A percentile compares a stretch with the other conserved stretches of the same genome.
phyloP scores from a whole-genome alignment of 1,284 basidiomycete genomes.

The Boletus semigastroideus region DNA sequence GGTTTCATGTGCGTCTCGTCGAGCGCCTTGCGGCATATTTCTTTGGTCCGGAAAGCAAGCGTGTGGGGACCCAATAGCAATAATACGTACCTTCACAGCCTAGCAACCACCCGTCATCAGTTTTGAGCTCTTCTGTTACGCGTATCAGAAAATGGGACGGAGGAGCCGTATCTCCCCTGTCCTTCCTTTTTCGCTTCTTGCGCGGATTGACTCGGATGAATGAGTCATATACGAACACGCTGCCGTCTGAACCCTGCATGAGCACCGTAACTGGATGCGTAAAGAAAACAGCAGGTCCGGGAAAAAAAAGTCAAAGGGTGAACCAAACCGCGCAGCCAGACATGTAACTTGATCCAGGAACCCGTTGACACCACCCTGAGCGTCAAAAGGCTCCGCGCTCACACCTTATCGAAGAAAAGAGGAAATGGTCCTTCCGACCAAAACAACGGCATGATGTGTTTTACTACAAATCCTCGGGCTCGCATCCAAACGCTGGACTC shows the following conservation, averaged over 20 bases:
- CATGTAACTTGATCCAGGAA: background rate
- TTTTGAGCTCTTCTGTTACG: constrained; percentile 38
- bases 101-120: constrained; percentile 42
- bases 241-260: constrained; percentile 19
- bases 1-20: constrained; percentile 19
- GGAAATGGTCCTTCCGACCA: constrained; percentile 21
- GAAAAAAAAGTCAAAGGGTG: background rate
- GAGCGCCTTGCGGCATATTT: constrained; percentile 36
- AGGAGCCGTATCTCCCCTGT: constrained; percentile 22
- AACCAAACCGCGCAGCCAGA: background rate
- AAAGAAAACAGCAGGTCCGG: background rate
- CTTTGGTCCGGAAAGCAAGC: constrained; percentile 25
- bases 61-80: constrained; percentile 5
- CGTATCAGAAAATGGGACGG: constrained; percentile 35
- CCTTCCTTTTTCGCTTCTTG: constrained; percentile 35
- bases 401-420: constrained; percentile 1
- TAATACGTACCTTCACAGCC: constrained; percentile 37
- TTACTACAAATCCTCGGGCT: background rate
- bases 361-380: background rate
- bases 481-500: background rate
- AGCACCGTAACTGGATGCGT: background rate
- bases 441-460: background rate
- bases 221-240: constrained; percentile 36
- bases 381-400: background rate
- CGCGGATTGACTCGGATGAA: constrained; percentile 43